Base-by-base conservation (phyloP, 495 filamentous ascomycete species). In the Baudoinia panamericana region DNA sequence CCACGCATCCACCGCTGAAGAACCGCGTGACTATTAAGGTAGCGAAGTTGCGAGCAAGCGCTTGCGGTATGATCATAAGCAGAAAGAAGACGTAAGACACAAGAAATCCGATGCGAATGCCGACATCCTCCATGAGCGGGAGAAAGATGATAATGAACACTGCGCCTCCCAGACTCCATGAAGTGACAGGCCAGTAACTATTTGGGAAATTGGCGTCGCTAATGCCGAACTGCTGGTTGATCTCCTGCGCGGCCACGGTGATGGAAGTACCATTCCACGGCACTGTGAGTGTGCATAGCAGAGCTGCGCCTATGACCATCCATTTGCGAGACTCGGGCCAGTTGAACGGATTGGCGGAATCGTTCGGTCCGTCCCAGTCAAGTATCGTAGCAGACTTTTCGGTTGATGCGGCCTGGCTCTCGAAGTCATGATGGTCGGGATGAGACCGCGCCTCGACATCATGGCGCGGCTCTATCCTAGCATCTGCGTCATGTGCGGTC, bases 81-180 rank as follows among this genome's bases (percentile, higher is more conserved):
- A 67, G 28, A 38, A 71, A 67, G 25, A 58, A 36, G 1, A 56
- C n/a, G 47, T 70, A 72, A 1, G 57, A 56, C 13, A 56, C 39
- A 4, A 73, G 32, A 46, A 68, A 71, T 5, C 63, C 64, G 37
- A 52, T 47, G 46, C 67, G 54, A 16, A 68, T 57, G 17, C 71
- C 71, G 30, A 61, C 62, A 35, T 68, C 59, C 41, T 74, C 71
- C 60, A 71, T 68, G 0, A 73, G 43, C 1, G 71, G 71, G 4
- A 75, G 51, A 15, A 65, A 52, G 19, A 72, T 27, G 15, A 73
- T 43, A 0, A 69, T 65, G 13, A 58, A 62, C 16, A 62, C 41
- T 16, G 58, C 67, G 1, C 64, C 71, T 0, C 71, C 71, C 0
- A 67, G 23, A 11, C 56, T 61, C 71, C 71, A 75, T 9, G 62